phyloP scores from a whole-genome alignment of 371 early-diverging fungal species.

The Mortierella sp. region DNA sequence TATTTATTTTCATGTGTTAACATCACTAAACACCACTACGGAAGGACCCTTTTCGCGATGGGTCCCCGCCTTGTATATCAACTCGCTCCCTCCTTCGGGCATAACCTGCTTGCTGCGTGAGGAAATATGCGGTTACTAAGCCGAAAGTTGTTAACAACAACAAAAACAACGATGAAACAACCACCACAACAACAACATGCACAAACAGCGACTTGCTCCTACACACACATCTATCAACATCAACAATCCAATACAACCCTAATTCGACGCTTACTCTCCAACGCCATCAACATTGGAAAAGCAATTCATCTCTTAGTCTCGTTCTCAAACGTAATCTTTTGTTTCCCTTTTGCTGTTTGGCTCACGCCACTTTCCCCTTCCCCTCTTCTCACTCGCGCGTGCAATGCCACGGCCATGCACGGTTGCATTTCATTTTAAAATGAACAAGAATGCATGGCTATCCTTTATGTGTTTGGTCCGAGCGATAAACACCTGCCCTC shows the following conservation, averaged over 20 bases:
- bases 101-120: background rate
- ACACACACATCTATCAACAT: background rate
- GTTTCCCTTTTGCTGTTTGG: background rate
- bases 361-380: background rate
- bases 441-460: conserved; percentile 12
- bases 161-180: background rate
- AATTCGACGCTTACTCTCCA: background rate
- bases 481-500: conserved; percentile 31
- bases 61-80: too few species aligned
- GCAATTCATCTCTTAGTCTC: background rate
- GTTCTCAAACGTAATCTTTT: background rate
- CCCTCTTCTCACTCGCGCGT: background rate
- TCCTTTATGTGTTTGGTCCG: conserved; percentile 17
- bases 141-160: conserved; percentile 3
- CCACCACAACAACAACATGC: background rate
- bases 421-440: conserved; percentile 24
- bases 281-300: background rate
- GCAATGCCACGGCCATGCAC: background rate
- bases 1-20: conserved; percentile 5
- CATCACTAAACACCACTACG: background rate
- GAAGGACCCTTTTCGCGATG: background rate
- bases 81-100: background rate
- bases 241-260: background rate
- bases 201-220: background rate
- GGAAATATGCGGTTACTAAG: conserved; percentile 23